Evolutionary conservation across 176 grass and related monocot species (phyloP).

Genomic region (Sorghum bicolor): Sorghum_bicolor_NCBIv3 NC_012872.2:63918001-63918500

Average conservation of each 20-base stretch:
- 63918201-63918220: background rate
- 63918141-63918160: conserved; percentile 35
- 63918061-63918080: conserved; percentile 47
- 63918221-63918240: background rate
- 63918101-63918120: conserved; percentile 47
- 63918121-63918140: conserved; percentile 62
- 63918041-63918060: conserved; percentile 58
- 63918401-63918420: conserved; percentile 25
- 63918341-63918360: conserved; percentile 48
- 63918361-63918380: conserved; percentile 1
- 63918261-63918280: conserved; percentile 17
- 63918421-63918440: background rate
- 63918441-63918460: conserved; percentile 18
- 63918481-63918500: background rate
- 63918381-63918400: background rate
- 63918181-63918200: background rate
- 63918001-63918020: background rate
- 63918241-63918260: background rate
- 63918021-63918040: background rate
- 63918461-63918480: conserved; percentile 26
- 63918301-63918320: background rate
- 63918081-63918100: conserved; percentile 43
- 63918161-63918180: conserved; percentile 27
- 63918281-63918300: background rate
- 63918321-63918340: conserved; percentile 37